A percentile compares a stretch with the other conserved stretches of the same genome.
phyloP scores from a whole-genome alignment of 2,329 filamentous ascomycete species.

The Thermothelomyces thermophilus region DNA sequence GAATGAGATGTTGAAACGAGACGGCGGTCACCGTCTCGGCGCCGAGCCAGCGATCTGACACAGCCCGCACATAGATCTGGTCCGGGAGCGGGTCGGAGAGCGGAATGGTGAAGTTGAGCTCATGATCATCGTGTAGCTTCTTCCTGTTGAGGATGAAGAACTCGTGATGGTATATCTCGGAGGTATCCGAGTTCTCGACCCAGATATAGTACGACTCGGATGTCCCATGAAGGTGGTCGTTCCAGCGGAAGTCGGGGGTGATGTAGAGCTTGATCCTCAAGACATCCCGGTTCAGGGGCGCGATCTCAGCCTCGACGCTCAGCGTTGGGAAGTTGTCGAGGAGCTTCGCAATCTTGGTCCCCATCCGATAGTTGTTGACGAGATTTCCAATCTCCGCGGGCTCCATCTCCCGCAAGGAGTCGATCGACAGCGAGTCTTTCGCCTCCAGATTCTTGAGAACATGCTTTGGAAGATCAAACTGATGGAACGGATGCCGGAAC shows the following conservation, averaged over 20 bases:
- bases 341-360: conserved; percentile 71
- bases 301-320: conserved; percentile 86
- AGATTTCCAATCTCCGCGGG: conserved; percentile 80
- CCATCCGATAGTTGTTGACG: conserved; percentile 86
- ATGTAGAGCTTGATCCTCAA: conserved; percentile 83
- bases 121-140: conserved; percentile 92
- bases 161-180: conserved; percentile 96
- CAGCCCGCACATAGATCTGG: conserved; percentile 90
- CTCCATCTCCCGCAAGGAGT: conserved; percentile 88
- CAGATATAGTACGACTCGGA: conserved; percentile 98
- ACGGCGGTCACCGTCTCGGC: conserved; percentile 93
- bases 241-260: conserved; percentile 89
- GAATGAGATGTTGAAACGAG: conserved; percentile 95
- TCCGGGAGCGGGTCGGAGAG: conserved; percentile 86
- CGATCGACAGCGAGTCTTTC: conserved; percentile 70
- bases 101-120: conserved; percentile 96
- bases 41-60: conserved; percentile 94
- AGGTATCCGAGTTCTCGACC: conserved; percentile 97
- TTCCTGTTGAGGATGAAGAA: conserved; percentile 87
- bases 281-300: conserved; percentile 89
- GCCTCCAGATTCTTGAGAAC: conserved; percentile 78
- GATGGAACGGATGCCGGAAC: conserved; percentile 87
- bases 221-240: conserved; percentile 84
- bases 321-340: conserved; percentile 90
- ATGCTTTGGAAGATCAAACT: conserved; percentile 83